phyloP scores from a whole-genome alignment of 768 basidiomycete genomes.

The Tulasnella sp. region DNA sequence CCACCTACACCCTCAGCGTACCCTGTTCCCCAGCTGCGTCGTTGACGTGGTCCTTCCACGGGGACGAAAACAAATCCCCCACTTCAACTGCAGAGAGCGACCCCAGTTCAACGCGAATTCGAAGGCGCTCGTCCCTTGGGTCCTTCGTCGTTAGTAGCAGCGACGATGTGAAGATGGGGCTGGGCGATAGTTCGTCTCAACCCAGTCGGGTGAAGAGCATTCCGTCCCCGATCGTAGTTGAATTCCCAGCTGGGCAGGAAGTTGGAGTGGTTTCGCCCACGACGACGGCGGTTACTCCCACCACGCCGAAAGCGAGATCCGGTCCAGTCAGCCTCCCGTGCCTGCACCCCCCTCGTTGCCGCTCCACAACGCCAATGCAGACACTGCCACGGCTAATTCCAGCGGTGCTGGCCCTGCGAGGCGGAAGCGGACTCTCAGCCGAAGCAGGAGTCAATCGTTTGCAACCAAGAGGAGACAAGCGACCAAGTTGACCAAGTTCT shows the following conservation, averaged over 20 bases:
- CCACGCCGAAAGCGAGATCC: background rate
- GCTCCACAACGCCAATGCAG: background rate
- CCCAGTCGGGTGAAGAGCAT: background rate
- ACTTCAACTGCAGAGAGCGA: background rate
- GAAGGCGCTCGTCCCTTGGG: background rate
- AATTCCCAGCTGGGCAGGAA: background rate
- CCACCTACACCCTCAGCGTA: background rate
- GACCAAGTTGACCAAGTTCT: conserved; percentile 6
- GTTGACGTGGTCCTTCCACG: background rate
- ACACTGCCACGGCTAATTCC: background rate
- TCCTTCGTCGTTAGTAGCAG: background rate
- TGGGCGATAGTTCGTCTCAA: background rate
- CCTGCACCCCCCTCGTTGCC: background rate
- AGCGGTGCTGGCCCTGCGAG: background rate
- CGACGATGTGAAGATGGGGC: background rate
- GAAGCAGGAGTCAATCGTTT: background rate
- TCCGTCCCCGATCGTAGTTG: background rate
- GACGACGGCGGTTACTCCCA: background rate
- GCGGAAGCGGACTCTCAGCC: background rate
- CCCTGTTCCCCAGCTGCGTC: background rate
- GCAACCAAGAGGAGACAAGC: background rate
- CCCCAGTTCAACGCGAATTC: background rate
- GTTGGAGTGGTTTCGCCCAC: background rate
- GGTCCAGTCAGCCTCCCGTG: background rate
- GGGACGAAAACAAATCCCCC: background rate